phyloP scores from a whole-genome alignment of 2,329 filamentous ascomycete species.

The Podosphaera xanthii region DNA sequence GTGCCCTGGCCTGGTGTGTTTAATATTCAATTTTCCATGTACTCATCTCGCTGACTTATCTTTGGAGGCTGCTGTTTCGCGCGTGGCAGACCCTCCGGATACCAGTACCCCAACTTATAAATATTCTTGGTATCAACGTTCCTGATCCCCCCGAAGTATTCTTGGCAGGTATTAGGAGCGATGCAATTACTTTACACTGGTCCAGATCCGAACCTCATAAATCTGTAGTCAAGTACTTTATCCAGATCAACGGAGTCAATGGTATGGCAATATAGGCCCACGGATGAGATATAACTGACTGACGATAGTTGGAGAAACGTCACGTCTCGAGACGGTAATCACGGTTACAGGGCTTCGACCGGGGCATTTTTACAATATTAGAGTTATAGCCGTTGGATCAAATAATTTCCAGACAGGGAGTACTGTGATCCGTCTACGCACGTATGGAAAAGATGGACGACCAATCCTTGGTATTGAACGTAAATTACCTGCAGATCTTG shows the following conservation, averaged over 20 bases:
- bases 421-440: conserved; percentile 61
- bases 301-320: conserved; percentile 56
- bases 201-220: conserved; percentile 43
- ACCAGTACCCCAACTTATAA: conserved; percentile 74
- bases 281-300: conserved; percentile 6
- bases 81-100: conserved; percentile 77
- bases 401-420: conserved; percentile 88
- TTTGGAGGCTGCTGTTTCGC: conserved; percentile 53
- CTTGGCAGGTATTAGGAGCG: conserved; percentile 67
- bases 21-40: neutral
- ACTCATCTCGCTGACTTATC: conserved; percentile 5
- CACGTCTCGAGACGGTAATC: conserved; percentile 62
- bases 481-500: conserved; percentile 30
- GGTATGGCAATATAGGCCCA: conserved; percentile 25
- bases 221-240: conserved; percentile 56
- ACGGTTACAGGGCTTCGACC: conserved; percentile 74
- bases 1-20: conserved; percentile 14
- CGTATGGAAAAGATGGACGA: conserved; percentile 40
- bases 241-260: conserved; percentile 83
- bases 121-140: conserved; percentile 81
- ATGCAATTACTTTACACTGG: conserved; percentile 82
- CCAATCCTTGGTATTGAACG: conserved; percentile 32
- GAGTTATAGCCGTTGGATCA: conserved; percentile 73
- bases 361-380: conserved; percentile 76
- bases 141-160: conserved; percentile 76